A percentile compares a stretch with the other conserved stretches of the same genome.
These are phyloP conservation scores for Batkoa obscura DNA, from an alignment of 371 early-diverging fungal species.

Conservation along the genomic window DNA sequence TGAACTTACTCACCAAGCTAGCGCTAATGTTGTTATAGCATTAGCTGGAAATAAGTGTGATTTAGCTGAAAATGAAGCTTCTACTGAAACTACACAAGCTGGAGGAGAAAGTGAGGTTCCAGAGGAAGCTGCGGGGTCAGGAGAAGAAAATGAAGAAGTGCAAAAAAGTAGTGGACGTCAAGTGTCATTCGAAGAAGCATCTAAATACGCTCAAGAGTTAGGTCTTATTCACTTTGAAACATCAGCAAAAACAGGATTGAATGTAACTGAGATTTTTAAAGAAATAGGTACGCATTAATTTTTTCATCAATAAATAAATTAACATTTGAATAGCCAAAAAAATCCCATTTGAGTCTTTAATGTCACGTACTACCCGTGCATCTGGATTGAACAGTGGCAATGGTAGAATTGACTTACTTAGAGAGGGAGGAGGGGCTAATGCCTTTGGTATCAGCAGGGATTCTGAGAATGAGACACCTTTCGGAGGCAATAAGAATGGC, in stretches of 20 bases:
- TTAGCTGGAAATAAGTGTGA: slow-evolving; percentile 93
- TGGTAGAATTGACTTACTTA: slow-evolving; percentile 7
- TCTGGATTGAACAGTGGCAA: slow-evolving; percentile 10
- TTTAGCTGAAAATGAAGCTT: slow-evolving; percentile 23
- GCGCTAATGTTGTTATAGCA: slow-evolving; percentile 88
- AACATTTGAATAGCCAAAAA: slow-evolving; percentile 14
- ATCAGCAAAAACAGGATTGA: slow-evolving; percentile 70
- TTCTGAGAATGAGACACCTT: not conserved
- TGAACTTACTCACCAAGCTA: slow-evolving; percentile 90
- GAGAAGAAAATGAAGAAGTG: slow-evolving; percentile 12
- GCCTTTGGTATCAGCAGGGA: not conserved
- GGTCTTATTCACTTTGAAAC: slow-evolving; percentile 82
- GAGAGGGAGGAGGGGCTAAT: not conserved
- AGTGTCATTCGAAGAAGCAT: slow-evolving; percentile 51
- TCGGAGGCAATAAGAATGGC: not conserved
- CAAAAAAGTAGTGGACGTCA: slow-evolving; percentile 21
- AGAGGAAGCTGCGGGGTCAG: slow-evolving; percentile 4
- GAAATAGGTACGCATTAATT: slow-evolving; percentile 32
- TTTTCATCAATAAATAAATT: not conserved
- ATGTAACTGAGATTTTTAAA: slow-evolving; percentile 66
- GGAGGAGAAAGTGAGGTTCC: slow-evolving; percentile 14
- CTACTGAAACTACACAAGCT: slow-evolving; percentile 15
- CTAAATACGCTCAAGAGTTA: slow-evolving; percentile 51
- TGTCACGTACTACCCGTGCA: slow-evolving; percentile 11
- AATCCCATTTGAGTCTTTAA: slow-evolving; percentile 19